Percentiles rank a stretch among this genome's conserved stretches.
phyloP scores from a whole-genome alignment of 176 grass and related monocot species.

The Phragmites australis region DNA sequence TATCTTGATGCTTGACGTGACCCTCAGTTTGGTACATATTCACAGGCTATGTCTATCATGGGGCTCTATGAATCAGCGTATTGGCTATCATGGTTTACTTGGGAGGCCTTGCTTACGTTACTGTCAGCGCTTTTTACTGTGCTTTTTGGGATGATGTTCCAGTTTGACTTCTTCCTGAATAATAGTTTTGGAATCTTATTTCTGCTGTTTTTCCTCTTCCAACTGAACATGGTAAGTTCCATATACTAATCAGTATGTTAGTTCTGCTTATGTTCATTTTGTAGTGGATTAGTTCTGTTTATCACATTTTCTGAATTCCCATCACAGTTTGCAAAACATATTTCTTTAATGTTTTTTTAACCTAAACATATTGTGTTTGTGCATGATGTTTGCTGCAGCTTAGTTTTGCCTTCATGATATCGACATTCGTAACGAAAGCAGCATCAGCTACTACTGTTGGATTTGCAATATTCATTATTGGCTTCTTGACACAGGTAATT shows the following conservation, averaged over 20 bases:
- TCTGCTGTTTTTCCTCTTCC: constrained; percentile 87
- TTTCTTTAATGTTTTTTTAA: no score
- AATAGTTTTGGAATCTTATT: constrained; percentile 83
- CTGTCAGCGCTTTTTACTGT: constrained; percentile 83
- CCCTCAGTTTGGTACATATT: constrained; percentile 32
- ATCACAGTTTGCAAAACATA: background rate
- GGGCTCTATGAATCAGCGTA: constrained; percentile 93
- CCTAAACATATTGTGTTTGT: constrained; percentile 5
- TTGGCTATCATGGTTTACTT: constrained; percentile 96
- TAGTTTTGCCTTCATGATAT: constrained; percentile 95
- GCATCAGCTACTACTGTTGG: constrained; percentile 93
- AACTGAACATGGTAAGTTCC: constrained; percentile 84
- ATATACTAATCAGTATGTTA: constrained; percentile 32
- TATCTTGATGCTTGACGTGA: constrained; percentile 26
- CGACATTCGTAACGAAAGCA: constrained; percentile 85
- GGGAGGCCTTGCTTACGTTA: constrained; percentile 87
- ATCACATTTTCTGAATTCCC: constrained; percentile 16
- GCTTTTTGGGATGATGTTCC: constrained; percentile 99
- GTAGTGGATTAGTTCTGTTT: constrained; percentile 20
- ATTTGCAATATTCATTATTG: constrained; percentile 93
- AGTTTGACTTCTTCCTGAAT: constrained; percentile 86
- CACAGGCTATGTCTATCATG: constrained; percentile 94
- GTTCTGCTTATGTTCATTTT: background rate
- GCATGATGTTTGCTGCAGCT: constrained; percentile 63
- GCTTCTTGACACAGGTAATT: constrained; percentile 91